Percentiles rank a stretch among this genome's conserved stretches.
Evolutionary conservation across 768 basidiomycete genomes (phyloP).

Genomic region (Pseudohyphozyma bogoriensis): DNA sequence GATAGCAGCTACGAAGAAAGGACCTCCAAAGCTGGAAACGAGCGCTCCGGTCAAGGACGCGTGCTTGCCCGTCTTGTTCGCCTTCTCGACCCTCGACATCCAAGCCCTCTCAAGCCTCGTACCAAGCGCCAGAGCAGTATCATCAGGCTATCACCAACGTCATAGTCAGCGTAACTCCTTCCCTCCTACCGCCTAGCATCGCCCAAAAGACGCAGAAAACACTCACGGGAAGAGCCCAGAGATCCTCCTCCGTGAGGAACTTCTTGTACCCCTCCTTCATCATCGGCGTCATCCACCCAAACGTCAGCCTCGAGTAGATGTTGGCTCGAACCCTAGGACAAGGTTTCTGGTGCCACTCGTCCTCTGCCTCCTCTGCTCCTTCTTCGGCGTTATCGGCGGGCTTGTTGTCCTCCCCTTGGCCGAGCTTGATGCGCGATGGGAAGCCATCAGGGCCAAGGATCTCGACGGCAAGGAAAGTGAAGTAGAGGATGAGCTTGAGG

Average conservation of each 20-base stretch:
- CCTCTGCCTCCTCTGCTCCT: not conserved
- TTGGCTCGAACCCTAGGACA: slow-evolving; percentile 31
- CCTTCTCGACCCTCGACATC: slow-evolving; percentile 39
- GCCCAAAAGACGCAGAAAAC: not conserved
- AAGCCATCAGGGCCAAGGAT: slow-evolving; percentile 53
- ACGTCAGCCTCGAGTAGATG: slow-evolving; percentile 46
- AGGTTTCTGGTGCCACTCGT: slow-evolving; percentile 15
- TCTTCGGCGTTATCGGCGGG: slow-evolving; percentile 4
- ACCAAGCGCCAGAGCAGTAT: slow-evolving; percentile 63
- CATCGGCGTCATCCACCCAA: slow-evolving; percentile 78
- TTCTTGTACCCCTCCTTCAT: slow-evolving; percentile 40
- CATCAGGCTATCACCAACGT: slow-evolving; percentile 41
- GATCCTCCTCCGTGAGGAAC: slow-evolving; percentile 73
- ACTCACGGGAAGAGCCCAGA: slow-evolving; percentile 52
- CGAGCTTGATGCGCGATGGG: slow-evolving; percentile 20
- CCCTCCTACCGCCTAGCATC: not conserved
- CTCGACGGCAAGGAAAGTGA: slow-evolving; percentile 53
- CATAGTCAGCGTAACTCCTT: not conserved
- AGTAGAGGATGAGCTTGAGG: slow-evolving; percentile 45
- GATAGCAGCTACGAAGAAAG: slow-evolving; percentile 46
- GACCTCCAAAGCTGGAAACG: slow-evolving; percentile 64
- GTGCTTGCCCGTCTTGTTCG: slow-evolving; percentile 28
- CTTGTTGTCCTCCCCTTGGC: slow-evolving; percentile 6
- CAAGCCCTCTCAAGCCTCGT: slow-evolving; percentile 52
- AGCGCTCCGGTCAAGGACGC: slow-evolving; percentile 63